These are phyloP conservation scores for Suillus placidus DNA, from an alignment of 768 basidiomycete species.

Conservation along the genomic window DNA sequence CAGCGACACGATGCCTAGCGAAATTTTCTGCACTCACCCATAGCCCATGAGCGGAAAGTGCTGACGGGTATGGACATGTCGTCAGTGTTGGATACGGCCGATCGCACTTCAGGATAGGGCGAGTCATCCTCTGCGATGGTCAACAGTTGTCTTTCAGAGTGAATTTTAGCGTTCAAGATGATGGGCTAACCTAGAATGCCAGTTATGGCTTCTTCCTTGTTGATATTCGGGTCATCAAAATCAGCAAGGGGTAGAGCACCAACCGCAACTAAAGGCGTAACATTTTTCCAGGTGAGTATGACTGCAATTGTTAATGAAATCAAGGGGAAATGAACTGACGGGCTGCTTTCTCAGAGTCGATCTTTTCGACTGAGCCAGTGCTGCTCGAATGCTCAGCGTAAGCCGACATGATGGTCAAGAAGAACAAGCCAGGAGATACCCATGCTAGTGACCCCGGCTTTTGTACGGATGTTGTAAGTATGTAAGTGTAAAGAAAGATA, in stretches of 20 bases:
- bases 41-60: conserved; percentile 41
- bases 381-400: conserved; percentile 21
- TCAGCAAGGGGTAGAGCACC: conserved; percentile 23
- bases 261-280: neutral
- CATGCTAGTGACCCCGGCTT: neutral
- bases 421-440: neutral
- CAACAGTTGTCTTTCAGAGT: neutral
- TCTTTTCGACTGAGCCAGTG: conserved; percentile 22
- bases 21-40: conserved; percentile 30
- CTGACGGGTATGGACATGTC: conserved; percentile 43
- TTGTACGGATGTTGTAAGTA: neutral
- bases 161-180: neutral
- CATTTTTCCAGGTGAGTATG: neutral
- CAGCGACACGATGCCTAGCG: neutral
- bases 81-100: conserved; percentile 52
- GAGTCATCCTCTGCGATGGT: conserved; percentile 45
- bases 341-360: conserved; percentile 18
- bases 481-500: conserved; percentile 1
- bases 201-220: conserved; percentile 37
- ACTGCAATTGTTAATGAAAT: neutral
- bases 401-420: conserved; percentile 21
- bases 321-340: neutral
- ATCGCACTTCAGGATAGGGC: conserved; percentile 56
- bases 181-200: conserved; percentile 5
- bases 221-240: conserved; percentile 50